phyloP scores from a whole-genome alignment of 2,329 filamentous ascomycete species.

The Neophaeococcomyces aloes region DNA sequence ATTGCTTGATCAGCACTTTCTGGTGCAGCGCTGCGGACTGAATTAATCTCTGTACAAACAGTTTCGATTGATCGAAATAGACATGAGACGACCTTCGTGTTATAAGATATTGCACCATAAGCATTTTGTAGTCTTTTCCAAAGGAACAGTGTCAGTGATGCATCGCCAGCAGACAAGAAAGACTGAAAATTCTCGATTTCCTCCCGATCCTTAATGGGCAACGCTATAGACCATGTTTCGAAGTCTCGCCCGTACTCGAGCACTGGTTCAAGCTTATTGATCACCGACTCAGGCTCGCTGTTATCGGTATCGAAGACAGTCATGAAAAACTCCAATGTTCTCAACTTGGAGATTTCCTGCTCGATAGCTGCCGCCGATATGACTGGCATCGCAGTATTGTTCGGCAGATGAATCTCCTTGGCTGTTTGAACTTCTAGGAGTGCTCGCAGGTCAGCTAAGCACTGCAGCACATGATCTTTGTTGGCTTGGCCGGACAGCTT shows the following conservation, averaged over 20 bases:
- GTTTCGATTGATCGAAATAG: conserved; percentile 76
- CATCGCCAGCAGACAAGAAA: conserved; percentile 71
- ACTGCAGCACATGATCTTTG: conserved; percentile 51
- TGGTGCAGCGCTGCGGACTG: conserved; percentile 43
- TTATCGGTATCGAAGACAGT: conserved; percentile 77
- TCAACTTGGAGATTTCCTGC: conserved; percentile 80
- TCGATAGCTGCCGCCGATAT: conserved; percentile 76
- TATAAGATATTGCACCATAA: conserved; percentile 73
- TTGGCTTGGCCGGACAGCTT: conserved; percentile 45
- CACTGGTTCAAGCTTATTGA: conserved; percentile 86
- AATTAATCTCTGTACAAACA: conserved; percentile 59
- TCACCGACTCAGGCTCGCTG: conserved; percentile 70
- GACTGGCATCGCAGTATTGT: conserved; percentile 81
- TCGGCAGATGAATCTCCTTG: conserved; percentile 54
- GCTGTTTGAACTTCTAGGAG: conserved; percentile 40
- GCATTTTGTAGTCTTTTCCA: conserved; percentile 88
- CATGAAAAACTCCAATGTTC: conserved; percentile 92
- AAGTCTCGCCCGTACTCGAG: conserved; percentile 51
- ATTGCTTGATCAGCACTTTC: conserved; percentile 55
- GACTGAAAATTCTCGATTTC: conserved; percentile 68
- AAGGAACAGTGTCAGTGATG: conserved; percentile 72
- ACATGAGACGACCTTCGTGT: conserved; percentile 81
- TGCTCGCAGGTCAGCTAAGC: conserved; percentile 52
- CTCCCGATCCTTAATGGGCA: conserved; percentile 13
- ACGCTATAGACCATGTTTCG: conserved; percentile 10